A percentile compares a stretch with the other conserved stretches of the same genome.
Evolutionary conservation across 208 protist species (phyloP).

Genomic region (Wallacemonas sp.): DNA sequence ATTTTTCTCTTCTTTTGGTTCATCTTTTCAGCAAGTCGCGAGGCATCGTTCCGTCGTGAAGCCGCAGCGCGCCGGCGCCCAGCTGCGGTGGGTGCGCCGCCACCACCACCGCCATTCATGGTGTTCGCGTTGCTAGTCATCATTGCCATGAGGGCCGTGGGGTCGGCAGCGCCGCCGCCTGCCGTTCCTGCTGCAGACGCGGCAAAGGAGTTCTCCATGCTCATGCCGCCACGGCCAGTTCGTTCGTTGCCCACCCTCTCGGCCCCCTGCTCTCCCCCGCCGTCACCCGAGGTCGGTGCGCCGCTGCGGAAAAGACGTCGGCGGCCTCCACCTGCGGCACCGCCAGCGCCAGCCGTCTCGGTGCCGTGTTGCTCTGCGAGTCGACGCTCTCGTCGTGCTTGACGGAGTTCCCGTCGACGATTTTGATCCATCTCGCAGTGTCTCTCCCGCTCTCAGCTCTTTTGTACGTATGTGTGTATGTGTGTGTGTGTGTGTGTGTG

Average conservation of each 20-base stretch:
- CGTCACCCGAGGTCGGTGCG: no score
- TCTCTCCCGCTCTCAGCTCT: no score
- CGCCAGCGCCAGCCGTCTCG: neutral
- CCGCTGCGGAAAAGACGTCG: slow-evolving; percentile 13
- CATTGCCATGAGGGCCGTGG: neutral
- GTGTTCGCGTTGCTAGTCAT: neutral
- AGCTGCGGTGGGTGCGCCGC: neutral
- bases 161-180: neutral
- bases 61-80: neutral
- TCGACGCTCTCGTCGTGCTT: slow-evolving; percentile 32
- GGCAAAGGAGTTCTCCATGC: no score
- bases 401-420: slow-evolving; percentile 31
- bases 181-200: neutral
- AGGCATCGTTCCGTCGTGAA: slow-evolving; percentile 17
- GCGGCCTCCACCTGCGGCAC: neutral
- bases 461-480: no score
- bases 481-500: slow-evolving; percentile 19
- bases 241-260: no score
- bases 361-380: slow-evolving; percentile 3
- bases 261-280: no score
- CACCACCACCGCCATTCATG: no score
- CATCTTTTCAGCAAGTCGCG: slow-evolving; percentile 38
- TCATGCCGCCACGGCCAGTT: no score
- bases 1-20: slow-evolving; percentile 12
- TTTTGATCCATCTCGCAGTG: slow-evolving; percentile 44